These are phyloP conservation scores for Bullera alba DNA, from an alignment of 768 basidiomycete species.

Conservation along the genomic window DNA sequence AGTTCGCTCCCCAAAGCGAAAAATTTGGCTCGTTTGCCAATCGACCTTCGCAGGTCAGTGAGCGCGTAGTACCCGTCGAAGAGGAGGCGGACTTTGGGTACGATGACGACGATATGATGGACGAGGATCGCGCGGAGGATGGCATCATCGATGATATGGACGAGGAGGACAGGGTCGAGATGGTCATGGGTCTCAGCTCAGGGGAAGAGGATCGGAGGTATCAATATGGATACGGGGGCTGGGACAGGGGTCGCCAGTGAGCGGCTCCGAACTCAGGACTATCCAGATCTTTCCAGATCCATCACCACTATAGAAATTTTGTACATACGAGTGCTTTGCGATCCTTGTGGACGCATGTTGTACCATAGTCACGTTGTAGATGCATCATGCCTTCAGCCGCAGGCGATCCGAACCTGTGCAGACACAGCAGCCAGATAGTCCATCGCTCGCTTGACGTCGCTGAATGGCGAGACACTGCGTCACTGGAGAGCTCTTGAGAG, in stretches of 20 bases:
- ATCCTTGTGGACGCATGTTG: too few relatives aligned
- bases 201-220: background rate
- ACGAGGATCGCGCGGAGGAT: conserved; percentile 20
- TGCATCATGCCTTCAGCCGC: too few relatives aligned
- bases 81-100: background rate
- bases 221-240: background rate
- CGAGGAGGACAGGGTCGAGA: conserved; percentile 18
- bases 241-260: conserved; percentile 1
- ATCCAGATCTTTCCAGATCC: too few relatives aligned
- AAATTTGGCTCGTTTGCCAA: background rate
- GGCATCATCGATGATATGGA: conserved; percentile 13
- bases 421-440: too few relatives aligned
- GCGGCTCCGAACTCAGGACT: too few relatives aligned
- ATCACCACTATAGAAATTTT: too few relatives aligned
- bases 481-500: background rate
- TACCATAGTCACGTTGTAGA: too few relatives aligned
- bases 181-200: conserved; percentile 10
- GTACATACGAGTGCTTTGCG: too few relatives aligned
- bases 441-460: too few relatives aligned
- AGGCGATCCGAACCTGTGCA: too few relatives aligned
- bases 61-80: conserved; percentile 1
- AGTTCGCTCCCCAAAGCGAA: background rate
- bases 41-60: conserved; percentile 2
- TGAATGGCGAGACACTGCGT: too few relatives aligned
- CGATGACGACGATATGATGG: conserved; percentile 17